These are phyloP conservation scores for Cladosporium sp. DNA, from an alignment of 2,329 filamentous ascomycete species.

Conservation along the genomic window DNA sequence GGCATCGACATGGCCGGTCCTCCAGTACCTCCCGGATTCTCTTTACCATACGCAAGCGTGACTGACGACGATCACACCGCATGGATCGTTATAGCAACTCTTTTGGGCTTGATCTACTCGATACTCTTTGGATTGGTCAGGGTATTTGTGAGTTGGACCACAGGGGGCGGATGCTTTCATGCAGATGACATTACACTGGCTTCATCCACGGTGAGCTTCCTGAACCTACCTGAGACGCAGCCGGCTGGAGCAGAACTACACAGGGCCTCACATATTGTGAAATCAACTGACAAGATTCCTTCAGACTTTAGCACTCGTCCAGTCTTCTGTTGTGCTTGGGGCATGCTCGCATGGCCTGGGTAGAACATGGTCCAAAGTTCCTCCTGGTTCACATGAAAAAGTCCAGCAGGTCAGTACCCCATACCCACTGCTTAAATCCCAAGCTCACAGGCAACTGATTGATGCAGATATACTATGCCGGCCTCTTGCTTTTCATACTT, in stretches of 20 bases:
- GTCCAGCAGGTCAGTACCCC: constrained; percentile 7
- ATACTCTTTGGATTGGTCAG: constrained; percentile 10
- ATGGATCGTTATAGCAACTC: constrained; percentile 16
- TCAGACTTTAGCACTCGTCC: constrained; percentile 11
- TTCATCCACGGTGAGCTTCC: constrained; percentile 9
- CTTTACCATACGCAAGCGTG: constrained; percentile 14
- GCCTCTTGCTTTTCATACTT: constrained; percentile 13
- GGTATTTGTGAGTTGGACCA: constrained; percentile 8
- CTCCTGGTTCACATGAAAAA: constrained; percentile 9
- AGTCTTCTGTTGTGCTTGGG: constrained; percentile 12
- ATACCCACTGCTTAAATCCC: constrained; percentile 13
- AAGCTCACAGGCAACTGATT: constrained; percentile 9
- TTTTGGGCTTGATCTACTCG: constrained; percentile 12
- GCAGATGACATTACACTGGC: constrained; percentile 15
- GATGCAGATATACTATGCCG: constrained; percentile 13
- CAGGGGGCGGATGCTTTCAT: constrained; percentile 2
- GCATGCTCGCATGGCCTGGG: constrained; percentile 17
- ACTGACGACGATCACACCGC: constrained; percentile 15
- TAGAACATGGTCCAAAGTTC: constrained; percentile 9
- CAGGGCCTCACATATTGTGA: no score
- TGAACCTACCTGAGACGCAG: background rate
- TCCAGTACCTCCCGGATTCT: constrained; percentile 7
- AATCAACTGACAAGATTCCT: background rate
- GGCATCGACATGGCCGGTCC: no score
- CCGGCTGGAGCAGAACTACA: background rate